Conservation (phyloP, 176 grass and related monocot species). For the Carex myosuroides region DNA sequence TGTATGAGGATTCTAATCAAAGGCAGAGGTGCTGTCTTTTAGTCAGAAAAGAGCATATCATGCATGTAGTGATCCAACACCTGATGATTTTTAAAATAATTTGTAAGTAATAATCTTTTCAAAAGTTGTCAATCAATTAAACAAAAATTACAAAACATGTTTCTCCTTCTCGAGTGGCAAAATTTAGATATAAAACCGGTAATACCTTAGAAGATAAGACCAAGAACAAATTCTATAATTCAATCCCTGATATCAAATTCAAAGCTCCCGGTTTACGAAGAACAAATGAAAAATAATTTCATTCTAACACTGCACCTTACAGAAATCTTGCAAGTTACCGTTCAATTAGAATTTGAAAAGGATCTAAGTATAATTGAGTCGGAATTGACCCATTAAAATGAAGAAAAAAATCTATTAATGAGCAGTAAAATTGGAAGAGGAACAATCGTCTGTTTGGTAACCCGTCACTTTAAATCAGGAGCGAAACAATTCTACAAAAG, state of each 20-base stretch:
- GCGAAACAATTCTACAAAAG: not conserved
- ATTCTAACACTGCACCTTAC: not conserved
- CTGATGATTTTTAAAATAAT: not conserved
- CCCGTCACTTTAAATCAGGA: not conserved
- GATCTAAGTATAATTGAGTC: constrained; percentile 10
- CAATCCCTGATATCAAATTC: not conserved
- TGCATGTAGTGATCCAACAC: not conserved
- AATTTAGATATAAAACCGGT: not conserved
- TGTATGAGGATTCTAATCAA: constrained; percentile 1
- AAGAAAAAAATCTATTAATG: not conserved
- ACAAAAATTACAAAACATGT: not conserved
- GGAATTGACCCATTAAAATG: not conserved
- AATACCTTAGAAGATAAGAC: not conserved
- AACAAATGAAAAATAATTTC: not conserved
- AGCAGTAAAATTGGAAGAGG: not conserved
- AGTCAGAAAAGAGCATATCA: constrained; percentile 21
- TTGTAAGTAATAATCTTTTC: not conserved
- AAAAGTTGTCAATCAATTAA: not conserved
- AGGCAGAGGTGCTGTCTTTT: not conserved
- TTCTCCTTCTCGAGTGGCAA: not conserved
- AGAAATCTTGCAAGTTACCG: not conserved
- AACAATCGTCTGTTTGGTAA: not conserved
- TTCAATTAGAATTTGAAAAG: not conserved
- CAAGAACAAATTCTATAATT: not conserved
- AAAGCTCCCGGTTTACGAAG: not conserved